Conservation (phyloP, 352 stramenopile genomes). For the Plasmopara viticola region DNA sequence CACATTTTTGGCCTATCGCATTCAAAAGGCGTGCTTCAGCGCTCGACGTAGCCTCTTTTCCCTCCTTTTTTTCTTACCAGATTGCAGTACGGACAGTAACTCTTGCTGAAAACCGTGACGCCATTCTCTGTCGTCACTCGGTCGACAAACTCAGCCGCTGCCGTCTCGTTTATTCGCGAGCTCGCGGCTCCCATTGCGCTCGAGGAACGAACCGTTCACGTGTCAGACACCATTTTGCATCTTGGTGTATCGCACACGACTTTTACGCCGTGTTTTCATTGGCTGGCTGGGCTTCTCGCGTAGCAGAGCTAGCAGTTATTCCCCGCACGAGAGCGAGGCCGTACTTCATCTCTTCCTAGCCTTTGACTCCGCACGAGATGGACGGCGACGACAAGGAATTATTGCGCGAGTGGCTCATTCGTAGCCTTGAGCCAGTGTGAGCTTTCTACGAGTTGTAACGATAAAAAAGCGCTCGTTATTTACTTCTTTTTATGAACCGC, state of each 20-base stretch:
- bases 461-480: neutral
- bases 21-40: too few relatives aligned
- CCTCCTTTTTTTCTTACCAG: slow-evolving; percentile 26
- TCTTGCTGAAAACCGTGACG: slow-evolving; percentile 89
- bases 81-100: slow-evolving; percentile 91
- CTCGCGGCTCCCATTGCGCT: slow-evolving; percentile 30
- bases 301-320: slow-evolving; percentile 13
- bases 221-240: slow-evolving; percentile 5
- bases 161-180: slow-evolving; percentile 44
- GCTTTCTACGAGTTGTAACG: slow-evolving; percentile 5
- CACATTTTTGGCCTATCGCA: slow-evolving; percentile 75
- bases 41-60: neutral
- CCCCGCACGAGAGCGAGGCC: slow-evolving; percentile 5
- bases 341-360: slow-evolving; percentile 2
- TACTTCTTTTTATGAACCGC: neutral
- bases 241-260: neutral
- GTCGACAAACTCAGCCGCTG: slow-evolving; percentile 53
- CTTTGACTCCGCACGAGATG: slow-evolving; percentile 28
- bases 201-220: slow-evolving; percentile 6
- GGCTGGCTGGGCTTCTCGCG: slow-evolving; percentile 21
- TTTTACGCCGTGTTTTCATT: slow-evolving; percentile 16
- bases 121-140: slow-evolving; percentile 36
- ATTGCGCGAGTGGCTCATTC: slow-evolving; percentile 81
- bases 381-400: slow-evolving; percentile 75
- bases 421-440: slow-evolving; percentile 80